Base-by-base conservation (phyloP, 2,329 filamentous ascomycete genomes). In the Didymella glomerata region DNA sequence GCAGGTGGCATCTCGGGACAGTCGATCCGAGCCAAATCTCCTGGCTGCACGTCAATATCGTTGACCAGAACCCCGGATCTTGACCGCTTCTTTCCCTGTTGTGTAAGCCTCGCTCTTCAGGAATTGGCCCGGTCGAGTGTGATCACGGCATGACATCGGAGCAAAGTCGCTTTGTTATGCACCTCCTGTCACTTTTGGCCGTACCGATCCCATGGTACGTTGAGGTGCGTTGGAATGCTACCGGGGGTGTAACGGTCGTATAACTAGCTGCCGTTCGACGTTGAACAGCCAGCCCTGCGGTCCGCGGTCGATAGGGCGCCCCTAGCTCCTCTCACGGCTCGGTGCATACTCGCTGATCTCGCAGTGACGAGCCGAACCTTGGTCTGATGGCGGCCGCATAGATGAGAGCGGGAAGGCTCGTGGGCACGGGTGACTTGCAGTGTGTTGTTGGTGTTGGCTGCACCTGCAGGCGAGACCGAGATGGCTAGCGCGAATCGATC, bases 211-310 rank as follows among this genome's bases (percentile, higher is more conserved):
- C 56, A 54, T 54, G 50, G 56, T 59, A 50, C 46, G 40, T 44
- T 24, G 50, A 50, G 42, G 40, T 59, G 51, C 41, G 46, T 42
- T 50, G 56, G 56, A 59, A 59, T 59, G 56, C 41, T 59, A 54
- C 46, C 56, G 46, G 49, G 56, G 56, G 50, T 59, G 56, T 54
- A 59, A 59, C 56, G 50, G 50, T 59, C 41, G 50, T 54, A 59
- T 59, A 51, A 32, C 50, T 49, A 54, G 56, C 50, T 50, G 50
- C 46, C 56, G 56, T 49, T 51, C 46, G 46, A 34, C 56, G 32
- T 54, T 38, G 44, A 46, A 34, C 20, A 51, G 50, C 50, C 50
- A 59, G 56, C 56, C 49, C 50, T 54, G 56, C 47, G 50, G 54
- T 47, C 36, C 50, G 40, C 34, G 20, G 20, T 47, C 34, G 49